Conservation (phyloP, 805 yeast genomes). For the Brettanomyces naardenensis region DNA sequence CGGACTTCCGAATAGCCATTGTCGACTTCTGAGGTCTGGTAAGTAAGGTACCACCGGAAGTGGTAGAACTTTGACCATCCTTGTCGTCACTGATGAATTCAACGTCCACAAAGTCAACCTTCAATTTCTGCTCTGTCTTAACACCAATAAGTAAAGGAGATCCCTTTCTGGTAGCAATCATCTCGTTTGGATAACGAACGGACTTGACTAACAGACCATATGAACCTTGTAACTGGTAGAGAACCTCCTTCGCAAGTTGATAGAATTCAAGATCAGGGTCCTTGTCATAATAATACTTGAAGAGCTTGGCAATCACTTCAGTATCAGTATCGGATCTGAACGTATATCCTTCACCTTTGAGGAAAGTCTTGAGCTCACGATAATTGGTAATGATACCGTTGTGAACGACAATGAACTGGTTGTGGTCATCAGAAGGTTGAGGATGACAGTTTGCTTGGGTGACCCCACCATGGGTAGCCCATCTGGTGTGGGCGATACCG, state of each 20-base stretch:
- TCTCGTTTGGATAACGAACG: slow-evolving; percentile 88
- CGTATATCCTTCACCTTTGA: slow-evolving; percentile 66
- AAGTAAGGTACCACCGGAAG: slow-evolving; percentile 7
- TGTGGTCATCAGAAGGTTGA: slow-evolving; percentile 75
- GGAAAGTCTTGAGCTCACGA: slow-evolving; percentile 80
- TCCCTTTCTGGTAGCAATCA: slow-evolving; percentile 96
- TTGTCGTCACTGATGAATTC: slow-evolving; percentile 71
- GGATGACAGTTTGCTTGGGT: slow-evolving; percentile 87
- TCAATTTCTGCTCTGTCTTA: slow-evolving; percentile 88
- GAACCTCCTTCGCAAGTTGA: slow-evolving; percentile 85
- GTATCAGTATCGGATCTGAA: slow-evolving; percentile 96
- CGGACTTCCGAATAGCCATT: slow-evolving; percentile 23
- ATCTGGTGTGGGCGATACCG: slow-evolving; percentile 98
- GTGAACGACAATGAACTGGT: slow-evolving; percentile 90
- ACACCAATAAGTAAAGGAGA: slow-evolving; percentile 97
- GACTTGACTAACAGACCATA: slow-evolving; percentile 94
- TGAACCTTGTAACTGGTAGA: slow-evolving; percentile 93
- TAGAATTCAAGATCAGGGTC: slow-evolving; percentile 81
- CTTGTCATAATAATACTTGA: slow-evolving; percentile 74
- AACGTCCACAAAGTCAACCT: slow-evolving; percentile 96
- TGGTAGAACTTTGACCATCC: slow-evolving; percentile 5
- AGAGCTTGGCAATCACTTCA: slow-evolving; percentile 93
- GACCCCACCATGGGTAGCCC: slow-evolving; percentile 99
- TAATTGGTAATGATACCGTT: slow-evolving; percentile 97
- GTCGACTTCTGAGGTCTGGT: slow-evolving; percentile 8